Conservation (phyloP, 768 basidiomycete species). For the Suillus clintonianus region DNA sequence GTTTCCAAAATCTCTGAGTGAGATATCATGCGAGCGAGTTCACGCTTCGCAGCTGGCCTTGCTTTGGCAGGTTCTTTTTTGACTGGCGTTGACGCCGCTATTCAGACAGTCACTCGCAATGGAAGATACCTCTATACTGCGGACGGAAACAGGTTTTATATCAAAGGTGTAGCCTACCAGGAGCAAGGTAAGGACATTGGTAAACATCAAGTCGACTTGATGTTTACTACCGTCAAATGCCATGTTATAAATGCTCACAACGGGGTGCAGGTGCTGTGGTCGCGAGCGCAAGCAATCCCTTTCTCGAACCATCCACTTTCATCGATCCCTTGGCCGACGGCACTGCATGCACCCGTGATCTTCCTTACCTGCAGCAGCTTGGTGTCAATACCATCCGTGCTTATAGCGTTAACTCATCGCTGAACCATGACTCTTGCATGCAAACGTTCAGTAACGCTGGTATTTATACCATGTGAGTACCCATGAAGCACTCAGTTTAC, state of each 20-base stretch:
- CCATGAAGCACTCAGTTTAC: constrained; percentile 1
- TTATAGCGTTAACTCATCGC: constrained; percentile 81
- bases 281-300: constrained; percentile 54
- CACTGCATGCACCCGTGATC: constrained; percentile 72
- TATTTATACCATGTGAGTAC: constrained; percentile 84
- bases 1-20: constrained; percentile 8
- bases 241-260: background rate
- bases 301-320: constrained; percentile 73
- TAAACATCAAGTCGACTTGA: background rate
- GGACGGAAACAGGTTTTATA: constrained; percentile 78
- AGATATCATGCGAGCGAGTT: constrained; percentile 26
- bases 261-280: constrained; percentile 35
- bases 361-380: constrained; percentile 75
- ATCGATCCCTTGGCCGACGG: constrained; percentile 75
- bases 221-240: background rate
- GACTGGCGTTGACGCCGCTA: constrained; percentile 68
- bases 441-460: constrained; percentile 68
- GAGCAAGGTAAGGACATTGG: constrained; percentile 57
- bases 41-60: constrained; percentile 27
- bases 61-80: constrained; percentile 43
- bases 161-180: constrained; percentile 88
- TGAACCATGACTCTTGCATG: constrained; percentile 92
- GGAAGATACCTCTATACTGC: constrained; percentile 83
- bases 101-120: constrained; percentile 65
- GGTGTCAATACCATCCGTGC: constrained; percentile 82